These are phyloP conservation scores for Hypoxylon cercidicola DNA, from an alignment of 495 filamentous ascomycete species.

Conservation along the genomic window DNA sequence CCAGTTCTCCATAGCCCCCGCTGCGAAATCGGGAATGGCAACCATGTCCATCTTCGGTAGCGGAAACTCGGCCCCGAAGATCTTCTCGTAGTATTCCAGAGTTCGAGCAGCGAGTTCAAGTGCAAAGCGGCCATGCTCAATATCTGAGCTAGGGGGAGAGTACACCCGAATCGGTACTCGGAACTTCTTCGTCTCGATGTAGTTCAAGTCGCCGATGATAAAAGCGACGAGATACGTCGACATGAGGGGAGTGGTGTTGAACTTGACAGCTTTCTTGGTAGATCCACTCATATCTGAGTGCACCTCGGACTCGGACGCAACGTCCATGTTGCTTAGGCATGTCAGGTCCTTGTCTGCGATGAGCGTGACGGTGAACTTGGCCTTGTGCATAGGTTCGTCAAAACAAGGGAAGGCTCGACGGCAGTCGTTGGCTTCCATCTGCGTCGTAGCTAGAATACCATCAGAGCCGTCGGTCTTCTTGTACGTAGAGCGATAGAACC, in stretches of 20 bases:
- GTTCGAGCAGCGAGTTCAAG: conserved; percentile 75
- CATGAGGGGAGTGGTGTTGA: conserved; percentile 79
- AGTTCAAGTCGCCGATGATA: conserved; percentile 79
- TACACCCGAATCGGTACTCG: conserved; percentile 78
- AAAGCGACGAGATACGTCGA: conserved; percentile 83
- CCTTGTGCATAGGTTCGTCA: conserved; percentile 80
- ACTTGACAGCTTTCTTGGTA: conserved; percentile 75
- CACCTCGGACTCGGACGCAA: conserved; percentile 70
- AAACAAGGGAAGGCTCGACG: conserved; percentile 80
- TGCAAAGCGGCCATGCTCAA: conserved; percentile 74
- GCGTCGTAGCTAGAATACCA: conserved; percentile 76
- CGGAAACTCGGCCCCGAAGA: conserved; percentile 77
- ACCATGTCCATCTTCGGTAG: conserved; percentile 96
- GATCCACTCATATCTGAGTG: conserved; percentile 61
- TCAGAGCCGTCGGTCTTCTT: conserved; percentile 70
- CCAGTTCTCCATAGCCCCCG: conserved; percentile 99
- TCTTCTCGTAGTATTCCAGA: conserved; percentile 77
- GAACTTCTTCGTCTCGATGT: conserved; percentile 78
- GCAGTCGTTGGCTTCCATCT: conserved; percentile 85
- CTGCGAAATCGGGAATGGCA: conserved; percentile 91
- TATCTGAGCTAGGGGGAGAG: conserved; percentile 69
- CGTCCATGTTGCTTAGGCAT: conserved; percentile 85
- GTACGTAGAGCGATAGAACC: conserved; percentile 83
- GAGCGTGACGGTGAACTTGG: conserved; percentile 76
- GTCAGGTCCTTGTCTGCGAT: conserved; percentile 78